phyloP scores from a whole-genome alignment of 768 basidiomycete species.

The Termitomyces sp. region DNA sequence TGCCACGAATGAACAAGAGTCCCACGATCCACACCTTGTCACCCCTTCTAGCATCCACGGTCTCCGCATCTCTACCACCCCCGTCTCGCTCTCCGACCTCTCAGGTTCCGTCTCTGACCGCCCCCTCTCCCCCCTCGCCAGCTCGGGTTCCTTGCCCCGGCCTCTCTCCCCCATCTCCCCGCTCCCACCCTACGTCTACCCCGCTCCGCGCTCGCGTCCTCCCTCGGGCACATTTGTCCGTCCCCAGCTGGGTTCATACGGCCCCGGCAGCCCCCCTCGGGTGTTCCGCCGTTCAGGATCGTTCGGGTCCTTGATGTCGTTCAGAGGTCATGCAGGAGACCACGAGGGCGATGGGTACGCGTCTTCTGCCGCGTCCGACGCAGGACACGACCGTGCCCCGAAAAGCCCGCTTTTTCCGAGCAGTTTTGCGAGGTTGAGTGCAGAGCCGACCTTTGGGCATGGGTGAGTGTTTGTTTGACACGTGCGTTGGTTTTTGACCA shows the following conservation, averaged over 20 bases:
- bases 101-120: conserved; percentile 13
- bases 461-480: too few relatives aligned
- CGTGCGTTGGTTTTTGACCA: too few relatives aligned
- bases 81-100: conserved; percentile 21
- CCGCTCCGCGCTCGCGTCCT: conserved; percentile 10
- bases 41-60: conserved; percentile 48
- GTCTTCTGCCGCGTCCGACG: conserved; percentile 26
- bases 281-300: conserved; percentile 31
- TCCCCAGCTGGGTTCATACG: not conserved
- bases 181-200: conserved; percentile 18
- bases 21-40: conserved; percentile 18
- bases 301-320: conserved; percentile 17
- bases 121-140: conserved; percentile 17
- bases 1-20: conserved; percentile 2
- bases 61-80: conserved; percentile 47
- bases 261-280: not conserved
- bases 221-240: conserved; percentile 5
- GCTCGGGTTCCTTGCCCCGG: not conserved
- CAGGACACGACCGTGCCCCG: conserved; percentile 46
- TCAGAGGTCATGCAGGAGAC: conserved; percentile 6
- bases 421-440: conserved; percentile 65
- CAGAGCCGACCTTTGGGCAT: conserved; percentile 10
- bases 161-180: conserved; percentile 23
- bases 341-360: conserved; percentile 30
- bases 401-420: conserved; percentile 81